phyloP scores from a whole-genome alignment of 192 early-diverging fungal species.

The Blastocladiella britannica region DNA sequence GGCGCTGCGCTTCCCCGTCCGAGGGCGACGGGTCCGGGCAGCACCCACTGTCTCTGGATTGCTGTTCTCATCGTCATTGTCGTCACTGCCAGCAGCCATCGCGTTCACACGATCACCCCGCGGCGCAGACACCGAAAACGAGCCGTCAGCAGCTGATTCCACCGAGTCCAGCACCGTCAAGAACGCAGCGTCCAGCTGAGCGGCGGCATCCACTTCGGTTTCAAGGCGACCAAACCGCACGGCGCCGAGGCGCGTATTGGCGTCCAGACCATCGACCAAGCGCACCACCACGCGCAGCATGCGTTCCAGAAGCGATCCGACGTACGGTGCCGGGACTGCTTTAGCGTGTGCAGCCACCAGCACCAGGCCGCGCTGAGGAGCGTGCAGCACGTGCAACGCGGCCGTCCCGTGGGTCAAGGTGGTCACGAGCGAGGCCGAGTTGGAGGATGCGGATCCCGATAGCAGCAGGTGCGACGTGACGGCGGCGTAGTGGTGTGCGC shows the following conservation, averaged over 20 bases:
- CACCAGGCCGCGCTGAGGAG: neutral
- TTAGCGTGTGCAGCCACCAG: slow-evolving; percentile 7
- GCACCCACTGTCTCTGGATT: too few species aligned
- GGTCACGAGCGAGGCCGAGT: too few species aligned
- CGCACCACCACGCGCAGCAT: slow-evolving; percentile 2
- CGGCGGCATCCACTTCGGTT: slow-evolving; percentile 9
- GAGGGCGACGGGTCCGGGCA: too few species aligned
- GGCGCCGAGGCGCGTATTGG: slow-evolving; percentile 24
- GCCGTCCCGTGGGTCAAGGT: slow-evolving; percentile 26
- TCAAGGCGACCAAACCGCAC: slow-evolving; percentile 14
- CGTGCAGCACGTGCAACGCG: neutral
- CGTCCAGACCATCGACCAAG: slow-evolving; percentile 23
- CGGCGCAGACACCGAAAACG: neutral
- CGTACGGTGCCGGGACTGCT: neutral
- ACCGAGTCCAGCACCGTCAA: slow-evolving; percentile 1
- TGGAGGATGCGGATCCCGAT: too few species aligned
- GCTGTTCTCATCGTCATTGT: too few species aligned
- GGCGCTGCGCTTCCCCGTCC: too few species aligned
- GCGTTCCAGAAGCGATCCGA: neutral
- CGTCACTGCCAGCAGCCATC: too few species aligned
- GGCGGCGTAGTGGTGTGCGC: slow-evolving; percentile 58
- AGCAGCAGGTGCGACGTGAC: slow-evolving; percentile 37
- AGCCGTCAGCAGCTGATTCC: neutral
- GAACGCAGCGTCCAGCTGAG: slow-evolving; percentile 4
- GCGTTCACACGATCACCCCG: too few species aligned